A percentile compares a stretch with the other conserved stretches of the same genome.
Conservation (phyloP, 2,329 filamentous ascomycete species). For the Tolypocladium capitatum region DNA sequence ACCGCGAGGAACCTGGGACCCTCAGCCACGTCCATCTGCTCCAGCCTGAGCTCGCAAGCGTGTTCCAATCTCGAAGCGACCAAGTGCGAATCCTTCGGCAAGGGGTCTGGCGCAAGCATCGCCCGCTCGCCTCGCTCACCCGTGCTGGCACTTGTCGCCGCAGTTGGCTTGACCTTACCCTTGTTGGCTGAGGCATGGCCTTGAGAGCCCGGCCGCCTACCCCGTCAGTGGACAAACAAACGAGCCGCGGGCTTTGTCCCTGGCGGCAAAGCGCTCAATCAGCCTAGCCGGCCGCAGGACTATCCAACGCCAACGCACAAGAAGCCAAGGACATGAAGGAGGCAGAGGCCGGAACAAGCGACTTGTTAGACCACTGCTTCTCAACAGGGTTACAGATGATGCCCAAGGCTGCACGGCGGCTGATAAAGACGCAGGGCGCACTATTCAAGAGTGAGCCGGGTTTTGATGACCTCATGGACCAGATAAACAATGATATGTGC, state of each 20-base stretch:
- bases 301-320: neutral
- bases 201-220: neutral
- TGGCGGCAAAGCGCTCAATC: neutral
- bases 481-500: neutral
- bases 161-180: neutral
- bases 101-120: constrained; percentile 3
- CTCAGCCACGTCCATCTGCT: constrained; percentile 40
- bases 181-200: neutral
- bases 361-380: neutral
- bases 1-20: constrained; percentile 24
- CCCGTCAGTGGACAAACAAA: neutral
- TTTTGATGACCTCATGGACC: neutral
- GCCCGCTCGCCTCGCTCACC: neutral
- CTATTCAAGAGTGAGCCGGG: neutral
- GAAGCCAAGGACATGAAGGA: neutral
- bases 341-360: neutral
- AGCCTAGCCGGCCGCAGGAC: neutral
- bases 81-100: constrained; percentile 21
- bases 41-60: constrained; percentile 38
- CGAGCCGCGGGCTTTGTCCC: neutral
- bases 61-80: constrained; percentile 31
- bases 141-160: neutral
- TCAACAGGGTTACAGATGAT: too few species aligned
- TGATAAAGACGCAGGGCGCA: neutral
- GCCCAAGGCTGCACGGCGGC: neutral